These are phyloP conservation scores for Trametes meyenii DNA, from an alignment of 768 basidiomycete genomes.

Conservation along the genomic window DNA sequence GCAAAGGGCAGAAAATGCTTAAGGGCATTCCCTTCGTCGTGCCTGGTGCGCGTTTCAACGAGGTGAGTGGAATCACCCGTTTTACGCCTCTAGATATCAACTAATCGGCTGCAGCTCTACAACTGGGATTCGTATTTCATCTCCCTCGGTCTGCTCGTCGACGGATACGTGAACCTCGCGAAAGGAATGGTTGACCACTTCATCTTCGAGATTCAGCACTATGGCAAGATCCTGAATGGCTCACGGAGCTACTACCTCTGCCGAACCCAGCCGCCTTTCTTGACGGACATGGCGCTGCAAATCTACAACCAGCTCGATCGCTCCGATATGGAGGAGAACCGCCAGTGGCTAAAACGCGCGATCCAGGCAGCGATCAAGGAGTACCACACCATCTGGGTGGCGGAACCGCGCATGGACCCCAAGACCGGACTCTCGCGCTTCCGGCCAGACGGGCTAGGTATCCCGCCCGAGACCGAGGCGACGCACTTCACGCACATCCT, in stretches of 20 bases:
- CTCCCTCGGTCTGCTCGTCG: slow-evolving; percentile 89
- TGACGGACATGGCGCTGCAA: slow-evolving; percentile 97
- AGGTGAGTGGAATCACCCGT: slow-evolving; percentile 47
- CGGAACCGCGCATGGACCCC: slow-evolving; percentile 91
- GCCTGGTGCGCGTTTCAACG: slow-evolving; percentile 92
- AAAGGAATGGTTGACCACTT: slow-evolving; percentile 99
- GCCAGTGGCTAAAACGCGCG: slow-evolving; percentile 90
- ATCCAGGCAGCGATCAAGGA: slow-evolving; percentile 99
- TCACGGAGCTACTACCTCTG: slow-evolving; percentile 94
- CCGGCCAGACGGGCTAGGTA: slow-evolving; percentile 91
- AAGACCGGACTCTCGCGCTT: slow-evolving; percentile 94
- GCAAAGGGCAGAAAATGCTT: slow-evolving; percentile 74
- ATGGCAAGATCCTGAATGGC: slow-evolving; percentile 96
- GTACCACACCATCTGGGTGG: slow-evolving; percentile 97
- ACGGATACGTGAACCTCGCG: slow-evolving; percentile 92
- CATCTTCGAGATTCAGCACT: slow-evolving; percentile 98
- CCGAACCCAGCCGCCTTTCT: slow-evolving; percentile 96
- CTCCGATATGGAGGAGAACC: slow-evolving; percentile 77
- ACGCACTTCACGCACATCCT: slow-evolving; percentile 98
- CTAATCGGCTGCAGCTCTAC: slow-evolving; percentile 61
- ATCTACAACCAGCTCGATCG: slow-evolving; percentile 96
- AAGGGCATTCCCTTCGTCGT: slow-evolving; percentile 98
- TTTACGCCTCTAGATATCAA: background rate
- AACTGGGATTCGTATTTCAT: slow-evolving; percentile 98
- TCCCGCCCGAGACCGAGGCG: slow-evolving; percentile 98